Evolutionary conservation across 805 yeast species (phyloP), one percentile per base, ranked within the genome.

Genomic region (Candida peoriensis): DNA sequence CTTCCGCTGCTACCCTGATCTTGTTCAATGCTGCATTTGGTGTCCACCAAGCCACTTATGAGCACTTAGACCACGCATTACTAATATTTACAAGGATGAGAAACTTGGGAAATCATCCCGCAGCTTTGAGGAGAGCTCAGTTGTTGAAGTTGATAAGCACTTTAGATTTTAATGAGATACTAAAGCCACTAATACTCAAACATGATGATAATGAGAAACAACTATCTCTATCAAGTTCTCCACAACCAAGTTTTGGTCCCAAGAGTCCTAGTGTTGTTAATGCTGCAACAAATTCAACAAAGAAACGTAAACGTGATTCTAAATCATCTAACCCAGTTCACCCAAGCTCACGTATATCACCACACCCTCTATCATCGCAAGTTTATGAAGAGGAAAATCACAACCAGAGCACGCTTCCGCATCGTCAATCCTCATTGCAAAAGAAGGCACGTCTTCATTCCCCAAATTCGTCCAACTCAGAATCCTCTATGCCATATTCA

Each of bases 1-100:
- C 88, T 0, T 75, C 89, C 0, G 77, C 89, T 4, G 81, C 84
- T 5, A 82, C 93, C 0, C 59, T 82, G 30, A 74, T 82, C 12
- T 62, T 83, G 27, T 82, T 81, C 55, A 83, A 80, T 53, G 79
- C 87, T 2, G 80, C 93, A 0, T 83, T 83, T 60, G 94, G 94
- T 7, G 81, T 82, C 6, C 86, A 82, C 51, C 85, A 81, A 18
- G 85, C 83, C 20, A 81, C 90, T 0, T 63, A 69, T 30, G 77
- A 71, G 29, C 86, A 81, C 51, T 58, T 83, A 34, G 89, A 82
- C 52, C 87, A 81, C 54, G 84, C 90, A 0, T 60, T 83, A 26
- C 63, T 59, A 8, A 73, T 82, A 5, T 81, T 83, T 47, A 80
- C 86, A 3, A 76, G 72, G 48, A 83, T 83, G 93, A 72, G 82